Base-by-base conservation (phyloP, 371 early-diverging fungal species). In the Parasitella parasitica region DNA sequence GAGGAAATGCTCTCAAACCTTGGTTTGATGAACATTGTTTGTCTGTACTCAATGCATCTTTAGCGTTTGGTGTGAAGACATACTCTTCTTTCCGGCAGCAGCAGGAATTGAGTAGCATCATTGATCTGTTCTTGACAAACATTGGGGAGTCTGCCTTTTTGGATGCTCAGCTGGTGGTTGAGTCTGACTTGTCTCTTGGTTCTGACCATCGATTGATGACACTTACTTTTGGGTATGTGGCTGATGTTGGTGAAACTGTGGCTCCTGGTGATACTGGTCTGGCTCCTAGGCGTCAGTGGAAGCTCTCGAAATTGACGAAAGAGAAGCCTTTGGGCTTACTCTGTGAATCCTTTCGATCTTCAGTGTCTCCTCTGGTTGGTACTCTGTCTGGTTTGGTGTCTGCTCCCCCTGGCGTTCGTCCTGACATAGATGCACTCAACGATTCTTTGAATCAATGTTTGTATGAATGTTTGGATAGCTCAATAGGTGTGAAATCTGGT, bases 61-160 rank as follows among this genome's bases (percentile, higher is more conserved):
- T 63, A 3, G 30, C 59, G 6, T 22, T 35, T 49, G 51, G 65
- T 28, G 30, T 59, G 6, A 7, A 34, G 13, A 64, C 65, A 3
- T 63, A 39, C 15, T 2, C 11, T 16, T 9, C 57, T 1, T 63
- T 63, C 34, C 52, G 52, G 2, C 38, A 15, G 16, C 38, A 48
- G 20, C 4, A 8, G 15, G 36, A 55, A 38, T 4, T 13, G 2
- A 6, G n/a, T 2, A 63, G 63, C 28, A 63, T 63, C 34, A 54
- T 63, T 26, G 63, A 63, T n/a, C 36, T 43, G 15, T 63, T 63
- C 18, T 1, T 63, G 8, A 56, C 55, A 1, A 56, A 50, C 27
- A 50, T 50, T 37, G 26, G 46, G 6, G 20, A 6, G 2, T 48
- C n/a, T 20, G 28, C 15, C 13, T n/a, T 58, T n/a, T 2, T 24